Evolutionary conservation across 2,329 filamentous ascomycete species (phyloP).

Genomic region (Cladophialophora carrionii): DNA sequence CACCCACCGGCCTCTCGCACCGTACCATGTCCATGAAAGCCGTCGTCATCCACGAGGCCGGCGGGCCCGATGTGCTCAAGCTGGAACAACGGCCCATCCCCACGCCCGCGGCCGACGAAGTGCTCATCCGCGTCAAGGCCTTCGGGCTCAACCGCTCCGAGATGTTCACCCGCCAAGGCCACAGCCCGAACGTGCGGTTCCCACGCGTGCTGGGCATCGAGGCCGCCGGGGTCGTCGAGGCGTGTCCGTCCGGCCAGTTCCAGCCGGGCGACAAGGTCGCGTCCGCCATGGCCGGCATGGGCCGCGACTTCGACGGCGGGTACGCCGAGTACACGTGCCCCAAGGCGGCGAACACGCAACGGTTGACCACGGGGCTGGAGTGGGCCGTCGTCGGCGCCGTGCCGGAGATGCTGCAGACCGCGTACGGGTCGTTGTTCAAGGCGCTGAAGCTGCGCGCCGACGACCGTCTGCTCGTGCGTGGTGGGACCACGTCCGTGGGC

Average conservation of each 20-base stretch:
- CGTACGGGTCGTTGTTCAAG: constrained; percentile 51
- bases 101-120: constrained; percentile 43
- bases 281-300: constrained; percentile 56
- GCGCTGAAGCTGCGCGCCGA: constrained; percentile 46
- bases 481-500: constrained; percentile 55
- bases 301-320: constrained; percentile 52
- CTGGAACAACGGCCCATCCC: constrained; percentile 48
- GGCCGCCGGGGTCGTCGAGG: constrained; percentile 49
- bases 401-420: constrained; percentile 58
- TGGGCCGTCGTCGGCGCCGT: constrained; percentile 54
- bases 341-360: constrained; percentile 47
- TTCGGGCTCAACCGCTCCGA: constrained; percentile 55
- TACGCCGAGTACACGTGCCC: constrained; percentile 57
- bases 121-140: constrained; percentile 51
- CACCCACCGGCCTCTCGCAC: no score
- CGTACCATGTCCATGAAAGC: constrained; percentile 48
- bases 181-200: constrained; percentile 48
- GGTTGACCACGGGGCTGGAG: constrained; percentile 41
- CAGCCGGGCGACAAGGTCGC: constrained; percentile 49
- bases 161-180: constrained; percentile 53
- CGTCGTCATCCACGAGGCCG: constrained; percentile 48
- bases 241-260: constrained; percentile 44
- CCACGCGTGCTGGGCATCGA: constrained; percentile 55
- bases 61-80: constrained; percentile 48
- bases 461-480: constrained; percentile 54